phyloP scores from a whole-genome alignment of 176 grass and related monocot species.

The Triticum dicoccoides region DNA sequence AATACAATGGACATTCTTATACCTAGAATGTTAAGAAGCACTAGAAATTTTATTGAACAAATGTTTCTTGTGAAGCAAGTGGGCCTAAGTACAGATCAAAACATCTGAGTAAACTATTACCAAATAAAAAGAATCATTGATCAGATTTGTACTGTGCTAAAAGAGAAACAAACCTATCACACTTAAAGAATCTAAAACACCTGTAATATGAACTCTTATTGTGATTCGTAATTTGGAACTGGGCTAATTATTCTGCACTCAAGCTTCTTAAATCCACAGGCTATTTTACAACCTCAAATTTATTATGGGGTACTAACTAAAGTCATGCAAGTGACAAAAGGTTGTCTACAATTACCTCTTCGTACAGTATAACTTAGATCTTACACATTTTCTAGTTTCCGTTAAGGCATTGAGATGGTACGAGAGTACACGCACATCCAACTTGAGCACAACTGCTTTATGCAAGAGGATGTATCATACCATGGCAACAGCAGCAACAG shows the following conservation, averaged over 20 bases:
- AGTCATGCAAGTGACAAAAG: not conserved
- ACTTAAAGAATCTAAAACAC: not conserved
- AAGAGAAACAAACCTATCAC: not conserved
- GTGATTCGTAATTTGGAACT: constrained; percentile 2
- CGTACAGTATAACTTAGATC: not conserved
- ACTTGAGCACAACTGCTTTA: constrained; percentile 8
- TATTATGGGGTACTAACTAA: not conserved
- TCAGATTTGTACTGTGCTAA: not conserved
- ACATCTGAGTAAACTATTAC: not conserved
- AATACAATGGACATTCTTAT: not conserved
- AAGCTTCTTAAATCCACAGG: not conserved
- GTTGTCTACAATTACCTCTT: not conserved
- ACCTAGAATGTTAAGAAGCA: not conserved
- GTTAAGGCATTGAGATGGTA: not conserved
- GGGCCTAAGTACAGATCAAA: not conserved
- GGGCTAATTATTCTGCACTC: constrained; percentile 1
- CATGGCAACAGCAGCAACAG: constrained; percentile 63
- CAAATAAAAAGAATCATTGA: not conserved
- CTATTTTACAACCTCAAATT: constrained; percentile 3
- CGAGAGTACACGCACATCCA: not conserved
- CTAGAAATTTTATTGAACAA: not conserved
- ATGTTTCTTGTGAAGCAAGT: constrained; percentile 7
- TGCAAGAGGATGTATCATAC: constrained; percentile 37
- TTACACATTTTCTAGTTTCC: not conserved
- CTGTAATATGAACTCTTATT: not conserved